Percentiles rank a stretch among this genome's conserved stretches.
These are phyloP conservation scores for Xylaria cubensis DNA, from an alignment of 495 filamentous ascomycete genomes.

Conservation along the genomic window DNA sequence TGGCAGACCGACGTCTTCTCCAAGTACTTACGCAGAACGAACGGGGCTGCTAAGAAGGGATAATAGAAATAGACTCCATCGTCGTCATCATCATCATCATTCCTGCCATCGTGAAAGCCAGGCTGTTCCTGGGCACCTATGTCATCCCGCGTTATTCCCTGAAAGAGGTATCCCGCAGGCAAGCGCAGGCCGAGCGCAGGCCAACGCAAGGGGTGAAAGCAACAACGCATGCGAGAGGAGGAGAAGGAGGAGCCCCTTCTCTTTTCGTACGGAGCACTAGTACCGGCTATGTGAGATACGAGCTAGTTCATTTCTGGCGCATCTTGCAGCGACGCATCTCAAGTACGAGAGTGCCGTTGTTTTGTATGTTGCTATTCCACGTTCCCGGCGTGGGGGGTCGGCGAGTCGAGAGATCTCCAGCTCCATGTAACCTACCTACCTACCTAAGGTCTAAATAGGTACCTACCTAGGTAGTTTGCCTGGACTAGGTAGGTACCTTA, in stretches of 20 bases:
- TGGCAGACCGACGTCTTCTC: background rate
- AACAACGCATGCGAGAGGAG: conserved; percentile 6
- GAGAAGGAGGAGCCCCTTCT: background rate
- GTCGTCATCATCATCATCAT: background rate
- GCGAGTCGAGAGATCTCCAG: background rate
- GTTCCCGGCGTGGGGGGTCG: conserved; percentile 18
- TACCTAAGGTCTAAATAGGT: too few relatives aligned
- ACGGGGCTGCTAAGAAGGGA: background rate
- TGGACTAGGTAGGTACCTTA: background rate
- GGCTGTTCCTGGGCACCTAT: conserved; percentile 5
- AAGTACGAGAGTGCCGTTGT: background rate
- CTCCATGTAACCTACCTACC: too few relatives aligned
- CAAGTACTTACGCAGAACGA: background rate
- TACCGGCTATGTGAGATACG: background rate
- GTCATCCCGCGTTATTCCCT: conserved; percentile 18
- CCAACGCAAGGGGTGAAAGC: conserved; percentile 19
- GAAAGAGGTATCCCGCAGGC: conserved; percentile 20
- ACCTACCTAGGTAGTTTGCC: background rate
- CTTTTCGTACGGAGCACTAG: conserved; percentile 3
- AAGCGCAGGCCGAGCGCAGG: background rate
- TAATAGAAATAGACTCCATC: background rate
- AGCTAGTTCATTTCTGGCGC: conserved; percentile 20
- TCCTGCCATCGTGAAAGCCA: conserved; percentile 6
- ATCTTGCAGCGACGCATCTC: conserved; percentile 22
- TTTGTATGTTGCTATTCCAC: conserved; percentile 6